phyloP scores from a whole-genome alignment of 768 basidiomycete species.

The Sarcomyxa edulis region DNA sequence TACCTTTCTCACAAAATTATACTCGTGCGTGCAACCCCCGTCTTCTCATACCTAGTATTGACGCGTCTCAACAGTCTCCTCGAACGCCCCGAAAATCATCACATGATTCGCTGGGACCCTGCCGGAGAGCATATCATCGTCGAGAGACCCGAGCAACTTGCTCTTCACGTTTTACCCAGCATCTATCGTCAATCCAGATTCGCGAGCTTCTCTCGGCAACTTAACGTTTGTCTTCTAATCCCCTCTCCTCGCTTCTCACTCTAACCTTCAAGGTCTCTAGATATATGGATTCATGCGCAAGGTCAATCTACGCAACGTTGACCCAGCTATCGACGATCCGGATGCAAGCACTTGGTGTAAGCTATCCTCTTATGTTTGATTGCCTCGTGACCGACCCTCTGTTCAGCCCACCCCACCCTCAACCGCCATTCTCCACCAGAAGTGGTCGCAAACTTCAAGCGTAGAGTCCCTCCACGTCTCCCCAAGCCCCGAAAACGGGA shows the following conservation, averaged over 20 bases:
- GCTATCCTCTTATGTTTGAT: constrained; percentile 26
- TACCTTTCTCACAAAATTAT: constrained; percentile 95
- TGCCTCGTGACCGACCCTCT: constrained; percentile 12
- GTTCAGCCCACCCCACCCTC: constrained; percentile 81
- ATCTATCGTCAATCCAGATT: constrained; percentile 96
- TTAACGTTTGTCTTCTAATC: constrained; percentile 62
- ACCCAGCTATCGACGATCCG: constrained; percentile 91
- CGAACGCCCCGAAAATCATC: constrained; percentile 88
- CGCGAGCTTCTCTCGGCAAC: constrained; percentile 95
- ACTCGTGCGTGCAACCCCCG: constrained; percentile 83
- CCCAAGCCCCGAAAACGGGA: constrained; percentile 86
- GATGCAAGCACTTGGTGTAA: constrained; percentile 97
- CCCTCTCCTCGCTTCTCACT: constrained; percentile 16
- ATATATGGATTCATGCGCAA: constrained; percentile 99
- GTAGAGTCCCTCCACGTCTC: constrained; percentile 88
- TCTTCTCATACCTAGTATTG: constrained; percentile 8
- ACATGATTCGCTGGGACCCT: constrained; percentile 96
- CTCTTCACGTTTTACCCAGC: constrained; percentile 87
- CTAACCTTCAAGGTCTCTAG: constrained; percentile 35
- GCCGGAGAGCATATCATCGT: constrained; percentile 94
- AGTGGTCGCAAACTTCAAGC: constrained; percentile 91
- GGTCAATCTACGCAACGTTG: constrained; percentile 92
- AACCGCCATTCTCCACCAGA: constrained; percentile 88
- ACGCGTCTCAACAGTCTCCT: constrained; percentile 52
- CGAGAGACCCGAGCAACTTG: constrained; percentile 89